Conservation (phyloP, 2,329 filamentous ascomycete genomes). For the Onygena corvina region DNA sequence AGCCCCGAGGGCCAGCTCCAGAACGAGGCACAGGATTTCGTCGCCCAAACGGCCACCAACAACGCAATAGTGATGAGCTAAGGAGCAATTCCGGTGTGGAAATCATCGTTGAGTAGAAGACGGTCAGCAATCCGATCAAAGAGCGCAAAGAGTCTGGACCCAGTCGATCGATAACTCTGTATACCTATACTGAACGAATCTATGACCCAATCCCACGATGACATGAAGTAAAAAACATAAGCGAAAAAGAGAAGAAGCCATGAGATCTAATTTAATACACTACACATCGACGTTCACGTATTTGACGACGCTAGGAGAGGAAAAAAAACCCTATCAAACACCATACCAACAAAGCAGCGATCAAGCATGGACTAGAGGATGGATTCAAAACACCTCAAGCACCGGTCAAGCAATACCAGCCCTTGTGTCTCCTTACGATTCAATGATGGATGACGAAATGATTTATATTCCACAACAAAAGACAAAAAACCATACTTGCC, state of each 20-base stretch:
- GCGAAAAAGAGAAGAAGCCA: constrained; percentile 3
- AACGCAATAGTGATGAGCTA: constrained; percentile 52
- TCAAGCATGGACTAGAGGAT: background rate
- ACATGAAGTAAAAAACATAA: constrained; percentile 13
- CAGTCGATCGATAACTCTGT: constrained; percentile 7
- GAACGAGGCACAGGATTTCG: constrained; percentile 49
- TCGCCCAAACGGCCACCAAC: constrained; percentile 50
- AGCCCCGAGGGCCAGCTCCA: constrained; percentile 49
- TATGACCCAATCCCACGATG: constrained; percentile 6
- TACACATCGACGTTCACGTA: background rate
- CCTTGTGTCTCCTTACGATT: constrained; percentile 32
- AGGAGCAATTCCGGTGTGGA: constrained; percentile 49
- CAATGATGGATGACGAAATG: constrained; percentile 39
- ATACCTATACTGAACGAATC: constrained; percentile 6
- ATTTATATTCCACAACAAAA: constrained; percentile 19
- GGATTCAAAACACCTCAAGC: constrained; percentile 14
- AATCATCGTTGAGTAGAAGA: constrained; percentile 50
- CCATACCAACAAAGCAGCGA: background rate
- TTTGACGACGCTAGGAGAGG: background rate
- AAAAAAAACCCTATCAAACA: constrained; percentile 1
- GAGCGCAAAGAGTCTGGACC: constrained; percentile 5
- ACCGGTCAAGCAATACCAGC: constrained; percentile 17
- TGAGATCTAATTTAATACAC: constrained; percentile 5
- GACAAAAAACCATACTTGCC: constrained; percentile 17
- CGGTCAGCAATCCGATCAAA: constrained; percentile 8